Evolutionary conservation across 2,329 filamentous ascomycete genomes (phyloP).

Genomic region (Xylariaceae sp.): DNA sequence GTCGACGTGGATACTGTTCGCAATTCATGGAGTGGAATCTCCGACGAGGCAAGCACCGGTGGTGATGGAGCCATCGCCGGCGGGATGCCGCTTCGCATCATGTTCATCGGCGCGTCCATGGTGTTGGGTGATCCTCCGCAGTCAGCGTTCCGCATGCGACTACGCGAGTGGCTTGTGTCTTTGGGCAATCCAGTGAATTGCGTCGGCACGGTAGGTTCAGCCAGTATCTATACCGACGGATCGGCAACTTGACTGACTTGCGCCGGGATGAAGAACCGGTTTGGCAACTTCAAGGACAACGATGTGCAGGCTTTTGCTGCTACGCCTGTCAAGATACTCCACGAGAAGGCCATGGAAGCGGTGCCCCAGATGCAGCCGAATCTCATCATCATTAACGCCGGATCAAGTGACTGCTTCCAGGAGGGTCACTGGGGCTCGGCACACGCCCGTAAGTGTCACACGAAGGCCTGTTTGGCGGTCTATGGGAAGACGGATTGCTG

Average conservation of each 20-base stretch:
- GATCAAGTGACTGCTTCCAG: conserved; percentile 26
- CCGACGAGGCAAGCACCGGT: too few species aligned
- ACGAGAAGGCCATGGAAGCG: conserved; percentile 18
- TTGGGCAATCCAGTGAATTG: conserved; percentile 18
- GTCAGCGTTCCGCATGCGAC: conserved; percentile 13
- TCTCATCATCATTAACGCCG: conserved; percentile 24
- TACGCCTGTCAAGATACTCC: conserved; percentile 21
- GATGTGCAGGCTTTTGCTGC: conserved; percentile 24
- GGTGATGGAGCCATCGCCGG: conserved; percentile 7
- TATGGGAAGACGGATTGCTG: too few species aligned
- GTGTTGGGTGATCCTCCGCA: conserved; percentile 13
- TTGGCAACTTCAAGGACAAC: conserved; percentile 25
- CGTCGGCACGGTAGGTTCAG: conserved; percentile 14
- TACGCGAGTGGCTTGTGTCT: conserved; percentile 16
- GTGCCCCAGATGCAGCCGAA: conserved; percentile 23
- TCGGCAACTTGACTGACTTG: background rate
- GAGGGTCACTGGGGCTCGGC: conserved; percentile 20
- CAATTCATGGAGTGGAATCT: conserved; percentile 3
- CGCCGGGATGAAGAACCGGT: conserved; percentile 9
- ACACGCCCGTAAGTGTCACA: too few species aligned
- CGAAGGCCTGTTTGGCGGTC: too few species aligned
- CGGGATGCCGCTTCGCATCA: conserved; percentile 16
- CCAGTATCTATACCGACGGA: background rate
- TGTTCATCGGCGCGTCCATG: conserved; percentile 20
- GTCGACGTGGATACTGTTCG: conserved; percentile 15